These are phyloP conservation scores for Elaeis guineensis DNA, from an alignment of 176 grass and related monocot species.

Conservation along the genomic window DNA sequence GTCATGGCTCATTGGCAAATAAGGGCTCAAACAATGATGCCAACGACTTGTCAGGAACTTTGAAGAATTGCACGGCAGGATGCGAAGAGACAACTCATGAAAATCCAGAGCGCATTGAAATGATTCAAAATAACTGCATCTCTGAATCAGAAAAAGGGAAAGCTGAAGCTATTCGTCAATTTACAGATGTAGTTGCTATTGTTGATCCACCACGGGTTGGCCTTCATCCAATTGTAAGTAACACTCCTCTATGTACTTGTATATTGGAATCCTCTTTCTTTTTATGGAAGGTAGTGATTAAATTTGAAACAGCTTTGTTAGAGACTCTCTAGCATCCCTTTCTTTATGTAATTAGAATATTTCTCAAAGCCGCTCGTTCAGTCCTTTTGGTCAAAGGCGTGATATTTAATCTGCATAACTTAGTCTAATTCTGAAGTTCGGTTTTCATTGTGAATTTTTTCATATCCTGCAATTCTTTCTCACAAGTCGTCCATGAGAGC, in stretches of 20 bases:
- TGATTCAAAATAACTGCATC: conserved; percentile 6
- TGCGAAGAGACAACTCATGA: neutral
- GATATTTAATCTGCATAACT: too few species aligned
- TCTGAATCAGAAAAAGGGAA: conserved; percentile 8
- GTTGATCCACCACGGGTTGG: conserved; percentile 91
- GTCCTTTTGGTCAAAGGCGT: too few species aligned
- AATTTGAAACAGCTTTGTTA: too few species aligned
- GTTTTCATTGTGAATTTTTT: too few species aligned
- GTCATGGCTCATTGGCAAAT: conserved; percentile 12
- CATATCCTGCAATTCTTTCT: too few species aligned
- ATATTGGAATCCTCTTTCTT: conserved; percentile 1
- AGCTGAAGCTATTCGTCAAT: conserved; percentile 26
- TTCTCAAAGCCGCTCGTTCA: too few species aligned
- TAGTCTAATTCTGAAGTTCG: too few species aligned
- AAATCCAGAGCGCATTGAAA: conserved; percentile 8
- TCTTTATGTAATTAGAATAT: too few species aligned
- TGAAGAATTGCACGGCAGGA: neutral
- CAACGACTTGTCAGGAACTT: neutral
- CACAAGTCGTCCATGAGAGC: too few species aligned
- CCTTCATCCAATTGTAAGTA: conserved; percentile 87
- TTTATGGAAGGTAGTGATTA: too few species aligned
- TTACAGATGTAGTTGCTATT: conserved; percentile 84
- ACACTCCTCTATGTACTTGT: conserved; percentile 8
- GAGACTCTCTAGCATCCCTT: too few species aligned
- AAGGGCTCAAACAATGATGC: conserved; percentile 9